Base-by-base conservation (phyloP, 768 basidiomycete species). In the Sutorius australiensis region DNA sequence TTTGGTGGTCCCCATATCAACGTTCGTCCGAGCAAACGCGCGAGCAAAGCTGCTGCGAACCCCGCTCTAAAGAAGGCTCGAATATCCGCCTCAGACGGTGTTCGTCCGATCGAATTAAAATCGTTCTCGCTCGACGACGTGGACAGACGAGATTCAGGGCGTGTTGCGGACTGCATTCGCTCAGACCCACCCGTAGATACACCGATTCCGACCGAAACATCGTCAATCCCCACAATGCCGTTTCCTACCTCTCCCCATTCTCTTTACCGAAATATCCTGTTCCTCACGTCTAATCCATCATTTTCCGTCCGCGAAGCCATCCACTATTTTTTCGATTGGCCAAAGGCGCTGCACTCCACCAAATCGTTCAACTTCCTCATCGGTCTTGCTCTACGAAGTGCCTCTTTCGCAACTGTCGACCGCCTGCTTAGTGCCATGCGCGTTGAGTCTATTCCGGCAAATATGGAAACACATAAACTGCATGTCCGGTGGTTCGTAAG, bases 381-480 rank as follows among this genome's bases (percentile, higher is more conserved):
- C 39, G 49, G 60, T 28, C 64, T 83, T 32, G 78, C 81, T 3
- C 67, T 89, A 51, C 80, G 79, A 24, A 73, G 75, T 53, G 72
- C 75, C 4, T 72, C 75, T 39, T 80, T 77, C 54, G 76, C 78
- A 4, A 74, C 72, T 1, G 80, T 76, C 11, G 61, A 58, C 28
- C 67, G 68, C 43, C 68, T 89, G 42, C 65, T 88, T 16, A 42
- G 50, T 10, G 66, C 66, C 37, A 86, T 88, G 80, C 67, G 68
- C 19, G 56, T 61, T 27, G 75, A 75, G 28, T 61, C 67, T 6
- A 60, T 86, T 3, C 62, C 59, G 4, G 69, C 65, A 32, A 76
- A 85, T 63, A 51, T 76, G 44, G 80, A 84, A 60, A 86, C 87
- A 1, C 72, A 75, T 66, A 78, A 79, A 66, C 67, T 88, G 36